A percentile compares a stretch with the other conserved stretches of the same genome.
Conservation (phyloP, 306 rosid genomes). For the Sesbania bispinosa region DNA sequence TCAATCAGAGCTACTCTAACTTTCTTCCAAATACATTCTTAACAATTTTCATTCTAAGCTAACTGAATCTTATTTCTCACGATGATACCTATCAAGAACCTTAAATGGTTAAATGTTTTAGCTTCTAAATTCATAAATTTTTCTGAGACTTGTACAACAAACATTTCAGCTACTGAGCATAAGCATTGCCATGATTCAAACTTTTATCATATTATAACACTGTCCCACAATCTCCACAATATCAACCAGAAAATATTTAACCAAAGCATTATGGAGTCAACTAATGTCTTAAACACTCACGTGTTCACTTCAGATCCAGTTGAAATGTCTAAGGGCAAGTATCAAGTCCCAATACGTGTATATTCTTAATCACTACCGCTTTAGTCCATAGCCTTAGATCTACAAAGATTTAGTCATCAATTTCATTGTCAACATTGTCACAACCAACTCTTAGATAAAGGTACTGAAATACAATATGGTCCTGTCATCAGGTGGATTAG, state of each 20-base stretch:
- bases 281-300: not conserved
- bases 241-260: not conserved
- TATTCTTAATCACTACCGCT: not conserved
- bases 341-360: not conserved
- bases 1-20: constrained; percentile 5
- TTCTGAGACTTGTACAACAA: not conserved
- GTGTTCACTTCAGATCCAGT: not conserved
- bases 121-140: not conserved
- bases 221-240: not conserved
- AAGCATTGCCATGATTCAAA: not conserved
- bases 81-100: not conserved
- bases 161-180: not conserved
- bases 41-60: not conserved
- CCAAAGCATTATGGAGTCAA: not conserved
- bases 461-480: constrained; percentile 10
- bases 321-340: not conserved
- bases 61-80: not conserved
- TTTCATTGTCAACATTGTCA: not conserved
- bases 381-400: not conserved
- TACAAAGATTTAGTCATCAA: not conserved
- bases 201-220: not conserved
- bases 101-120: not conserved
- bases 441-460: not conserved
- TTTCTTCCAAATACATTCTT: not conserved
- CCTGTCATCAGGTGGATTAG: not conserved